Evolutionary conservation across 441 rosid species (phyloP).

Genomic region (Corymbia citriodora): DNA sequence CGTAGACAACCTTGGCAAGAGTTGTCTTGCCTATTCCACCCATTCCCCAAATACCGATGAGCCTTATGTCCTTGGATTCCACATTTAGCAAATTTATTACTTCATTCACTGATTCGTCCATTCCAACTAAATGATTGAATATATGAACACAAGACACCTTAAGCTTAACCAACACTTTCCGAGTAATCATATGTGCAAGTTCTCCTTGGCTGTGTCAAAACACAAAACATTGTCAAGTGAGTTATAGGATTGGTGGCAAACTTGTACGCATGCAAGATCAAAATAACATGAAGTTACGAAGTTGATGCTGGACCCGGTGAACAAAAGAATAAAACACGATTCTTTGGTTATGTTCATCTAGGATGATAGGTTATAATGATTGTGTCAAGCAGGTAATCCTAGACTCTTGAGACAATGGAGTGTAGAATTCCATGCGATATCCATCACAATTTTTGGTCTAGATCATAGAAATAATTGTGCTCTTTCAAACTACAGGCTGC

Average conservation of each 20-base stretch:
- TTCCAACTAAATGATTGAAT: background rate
- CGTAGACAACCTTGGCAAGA: fast-evolving
- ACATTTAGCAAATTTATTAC: background rate
- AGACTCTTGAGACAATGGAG: too few species aligned
- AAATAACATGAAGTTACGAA: background rate
- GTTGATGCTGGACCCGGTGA: fast-evolving
- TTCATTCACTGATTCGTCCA: background rate
- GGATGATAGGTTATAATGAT: too few species aligned
- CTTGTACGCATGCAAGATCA: background rate
- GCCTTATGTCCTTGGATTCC: background rate
- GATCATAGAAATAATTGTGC: background rate
- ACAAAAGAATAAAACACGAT: background rate
- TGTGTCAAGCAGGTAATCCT: fast-evolving
- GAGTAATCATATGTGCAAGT: fast-evolving
- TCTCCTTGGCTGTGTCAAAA: background rate
- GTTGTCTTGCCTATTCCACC: background rate
- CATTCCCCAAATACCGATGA: background rate
- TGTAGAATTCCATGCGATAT: too few species aligned
- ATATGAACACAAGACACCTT: background rate
- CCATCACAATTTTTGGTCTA: background rate
- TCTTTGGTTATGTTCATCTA: background rate
- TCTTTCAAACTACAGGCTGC: background rate
- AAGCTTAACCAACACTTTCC: background rate
- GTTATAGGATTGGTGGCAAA: background rate
- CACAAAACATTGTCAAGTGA: background rate